These are phyloP conservation scores for Chaetoceros tenuissimus DNA, from an alignment of 108 stramenopile species.

Conservation along the genomic window DNA sequence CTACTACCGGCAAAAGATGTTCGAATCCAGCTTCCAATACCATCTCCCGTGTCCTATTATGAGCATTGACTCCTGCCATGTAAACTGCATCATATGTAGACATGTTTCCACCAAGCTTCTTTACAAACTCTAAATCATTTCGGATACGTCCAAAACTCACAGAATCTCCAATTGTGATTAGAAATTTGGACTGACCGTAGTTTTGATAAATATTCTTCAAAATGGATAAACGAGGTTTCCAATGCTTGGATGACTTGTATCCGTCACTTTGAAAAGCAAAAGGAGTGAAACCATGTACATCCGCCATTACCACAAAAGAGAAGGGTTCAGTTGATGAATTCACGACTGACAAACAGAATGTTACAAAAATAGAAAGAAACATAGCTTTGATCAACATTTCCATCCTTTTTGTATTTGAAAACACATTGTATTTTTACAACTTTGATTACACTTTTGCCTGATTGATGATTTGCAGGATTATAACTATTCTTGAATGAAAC, in stretches of 20 bases:
- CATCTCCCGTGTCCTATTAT: background rate
- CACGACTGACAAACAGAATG: too few species aligned
- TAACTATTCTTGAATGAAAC: too few species aligned
- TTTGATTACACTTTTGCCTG: too few species aligned
- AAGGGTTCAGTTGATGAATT: too few species aligned
- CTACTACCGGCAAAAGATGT: background rate
- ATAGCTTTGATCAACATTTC: too few species aligned
- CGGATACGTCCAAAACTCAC: constrained; percentile 1
- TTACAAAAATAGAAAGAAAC: too few species aligned
- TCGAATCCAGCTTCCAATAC: background rate
- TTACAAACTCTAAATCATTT: background rate
- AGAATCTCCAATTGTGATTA: background rate
- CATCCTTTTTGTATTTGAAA: too few species aligned
- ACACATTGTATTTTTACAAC: too few species aligned
- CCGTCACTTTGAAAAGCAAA: background rate
- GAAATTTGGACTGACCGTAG: background rate
- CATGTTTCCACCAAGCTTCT: background rate
- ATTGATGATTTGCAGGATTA: too few species aligned
- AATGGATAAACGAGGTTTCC: background rate
- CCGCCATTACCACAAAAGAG: background rate
- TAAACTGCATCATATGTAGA: background rate
- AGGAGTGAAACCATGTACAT: background rate
- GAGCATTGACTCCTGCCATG: background rate
- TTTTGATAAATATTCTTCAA: background rate
- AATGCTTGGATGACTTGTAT: background rate